These are phyloP conservation scores for Nemania abortiva DNA, from an alignment of 2,329 filamentous ascomycete species.

Conservation along the genomic window DNA sequence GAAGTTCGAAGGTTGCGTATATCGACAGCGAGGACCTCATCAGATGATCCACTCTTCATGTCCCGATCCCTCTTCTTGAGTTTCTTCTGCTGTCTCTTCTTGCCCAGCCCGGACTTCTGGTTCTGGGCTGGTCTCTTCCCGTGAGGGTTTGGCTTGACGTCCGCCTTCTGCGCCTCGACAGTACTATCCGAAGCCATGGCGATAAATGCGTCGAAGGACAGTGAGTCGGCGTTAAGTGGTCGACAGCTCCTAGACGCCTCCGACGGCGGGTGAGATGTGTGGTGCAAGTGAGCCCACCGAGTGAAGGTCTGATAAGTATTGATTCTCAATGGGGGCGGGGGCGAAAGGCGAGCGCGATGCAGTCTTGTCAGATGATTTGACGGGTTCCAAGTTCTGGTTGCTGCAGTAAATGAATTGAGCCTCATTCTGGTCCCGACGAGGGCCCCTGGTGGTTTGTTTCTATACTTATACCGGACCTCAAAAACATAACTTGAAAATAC, in stretches of 20 bases:
- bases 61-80: conserved; percentile 66
- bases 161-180: background rate
- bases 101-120: conserved; percentile 33
- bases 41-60: conserved; percentile 71
- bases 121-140: conserved; percentile 42
- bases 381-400: conserved; percentile 19
- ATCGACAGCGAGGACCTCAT: conserved; percentile 75
- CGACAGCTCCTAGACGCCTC: background rate
- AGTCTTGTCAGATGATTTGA: background rate
- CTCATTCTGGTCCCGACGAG: conserved; percentile 22
- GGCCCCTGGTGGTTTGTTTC: no score
- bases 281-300: background rate
- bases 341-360: background rate
- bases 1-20: conserved; percentile 66
- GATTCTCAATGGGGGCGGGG: background rate
- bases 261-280: background rate
- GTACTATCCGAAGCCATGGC: conserved; percentile 12
- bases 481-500: background rate
- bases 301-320: background rate
- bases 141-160: background rate
- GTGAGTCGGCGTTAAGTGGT: background rate
- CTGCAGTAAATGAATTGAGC: conserved; percentile 6
- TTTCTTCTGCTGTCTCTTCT: conserved; percentile 41
- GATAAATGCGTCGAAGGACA: background rate
- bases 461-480: no score